These are phyloP conservation scores for Rosellinia necatrix DNA, from an alignment of 2,329 filamentous ascomycete species.

Conservation along the genomic window DNA sequence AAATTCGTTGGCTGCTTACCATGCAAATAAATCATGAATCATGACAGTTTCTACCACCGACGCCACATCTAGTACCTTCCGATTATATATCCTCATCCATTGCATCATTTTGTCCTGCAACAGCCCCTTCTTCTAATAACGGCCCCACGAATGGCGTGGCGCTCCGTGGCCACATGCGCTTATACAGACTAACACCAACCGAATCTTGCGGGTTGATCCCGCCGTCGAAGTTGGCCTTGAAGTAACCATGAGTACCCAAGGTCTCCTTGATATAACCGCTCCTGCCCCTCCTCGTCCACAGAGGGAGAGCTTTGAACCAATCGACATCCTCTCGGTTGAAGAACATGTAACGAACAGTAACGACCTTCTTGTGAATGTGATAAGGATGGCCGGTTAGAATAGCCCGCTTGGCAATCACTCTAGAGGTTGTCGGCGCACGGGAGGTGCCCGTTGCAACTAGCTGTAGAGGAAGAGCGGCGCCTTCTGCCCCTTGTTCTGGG, in stretches of 20 bases:
- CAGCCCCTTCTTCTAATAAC: constrained; percentile 45
- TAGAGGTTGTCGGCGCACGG: constrained; percentile 73
- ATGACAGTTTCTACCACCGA: constrained; percentile 14
- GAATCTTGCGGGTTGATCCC: constrained; percentile 96
- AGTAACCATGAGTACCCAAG: constrained; percentile 97
- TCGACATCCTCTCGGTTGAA: constrained; percentile 94
- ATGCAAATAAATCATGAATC: constrained; percentile 23
- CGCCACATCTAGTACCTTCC: constrained; percentile 14
- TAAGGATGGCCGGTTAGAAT: constrained; percentile 95
- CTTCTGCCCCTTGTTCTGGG: constrained; percentile 50
- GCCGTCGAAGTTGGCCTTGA: constrained; percentile 97
- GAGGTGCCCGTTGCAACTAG: constrained; percentile 88
- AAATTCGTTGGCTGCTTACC: constrained; percentile 2
- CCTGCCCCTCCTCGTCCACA: constrained; percentile 90
- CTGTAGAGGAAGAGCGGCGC: constrained; percentile 59
- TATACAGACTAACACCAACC: constrained; percentile 87
- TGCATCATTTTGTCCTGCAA: constrained; percentile 34
- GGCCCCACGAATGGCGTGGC: constrained; percentile 55
- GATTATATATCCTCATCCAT: constrained; percentile 49
- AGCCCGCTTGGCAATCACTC: constrained; percentile 91
- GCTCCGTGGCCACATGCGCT: constrained; percentile 79
- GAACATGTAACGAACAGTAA: constrained; percentile 99
- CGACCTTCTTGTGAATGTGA: constrained; percentile 98
- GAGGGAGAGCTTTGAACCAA: constrained; percentile 95
- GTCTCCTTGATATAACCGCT: constrained; percentile 93